Base-by-base conservation (phyloP, 73 alveolate genomes). In the Paramecium bursaria region DNA sequence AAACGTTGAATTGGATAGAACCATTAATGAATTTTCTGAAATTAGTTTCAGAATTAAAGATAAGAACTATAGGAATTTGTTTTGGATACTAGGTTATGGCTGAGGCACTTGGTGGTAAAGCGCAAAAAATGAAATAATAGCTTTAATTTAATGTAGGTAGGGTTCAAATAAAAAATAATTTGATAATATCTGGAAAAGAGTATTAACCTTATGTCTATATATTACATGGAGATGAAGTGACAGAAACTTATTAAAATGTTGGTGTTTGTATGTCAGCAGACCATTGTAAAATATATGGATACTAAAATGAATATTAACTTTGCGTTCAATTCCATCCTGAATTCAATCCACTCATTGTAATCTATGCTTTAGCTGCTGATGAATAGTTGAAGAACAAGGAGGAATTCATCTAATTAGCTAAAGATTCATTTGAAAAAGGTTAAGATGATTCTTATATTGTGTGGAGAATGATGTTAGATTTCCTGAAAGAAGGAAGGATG, bases 251-350 rank as follows among this genome's bases (percentile, higher is more conserved):
- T 0, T 7, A 10, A 42, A 46, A 42, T 19, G n/a, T 42, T 21
- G 53, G 44, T 39, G 82, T 67, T 21, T 30, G 33, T 4, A 15
- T 67, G 82, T 39, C 27, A 1, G 50, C 82, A 15, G 33, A 17
- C 21, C 82, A 67, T 42, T 67, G 82, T 67, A 7, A 67, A 39
- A 67, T 25, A 39, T 67, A 67, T 67, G 82, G 47, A 15, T 67
- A 2, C 47, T 25, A 67, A 33, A 67, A 67, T 67, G 82, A 67
- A 19, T 57, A 67, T n/a, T 39, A 39, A 19, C 27, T 67, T 3
- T 19, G 82, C 17, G 82, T 67, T 9, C 23, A 67, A 42, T 67
- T 67, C 44, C 82, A 67, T 35, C 82, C 82, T 9, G 82, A 67
- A 39, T 67, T 67, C 14, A 67, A 67, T 67, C 11, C 5, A 39